Base-by-base conservation (phyloP, 305 asterid genomes). In the Fraxinus platypoda region DNA sequence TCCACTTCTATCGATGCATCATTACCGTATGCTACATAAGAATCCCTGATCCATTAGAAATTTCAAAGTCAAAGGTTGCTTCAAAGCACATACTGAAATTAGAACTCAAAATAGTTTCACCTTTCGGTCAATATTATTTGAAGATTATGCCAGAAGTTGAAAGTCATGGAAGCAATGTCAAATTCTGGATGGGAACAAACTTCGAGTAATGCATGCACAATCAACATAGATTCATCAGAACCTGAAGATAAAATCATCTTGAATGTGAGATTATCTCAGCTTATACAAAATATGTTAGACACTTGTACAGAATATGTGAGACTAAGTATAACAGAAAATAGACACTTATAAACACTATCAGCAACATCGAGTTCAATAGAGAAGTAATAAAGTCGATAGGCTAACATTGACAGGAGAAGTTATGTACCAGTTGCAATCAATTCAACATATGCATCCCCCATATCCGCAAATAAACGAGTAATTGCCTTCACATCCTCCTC, bases 401-500 rank as follows among this genome's bases (percentile, higher is more conserved):
- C 82, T 77, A 31, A 82, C 80, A 85, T 82, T 70, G 72, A 75
- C 79, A 78, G 78, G 33, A 77, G 77, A 82, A 83, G 84, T 66
- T 68, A 75, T 77, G 78, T 96, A 97, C 99, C 98, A 78, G 95
- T 94, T 46, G 98, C 98, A 88, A 97, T 97, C 88, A 94, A 82
- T 88, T 97, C 98, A 86, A 92, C 98, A 87, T 97, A 97, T 19
- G 99, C 94, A 84, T 97, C 98, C 9, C 98, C 99, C 98, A 94
- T 91, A 87, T 97, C 99, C 80, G 98, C 98, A 88, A 97, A 92
- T 80, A 97, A 90, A 87, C 98, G 98, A 86, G 97, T 98, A 91
- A 97, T 90, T 85, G 98, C 99, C 90, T 97, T 97, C 85, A 93
- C 93, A 91, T 94, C 99, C 88, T 97, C 98, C 89, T 95, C 99